Conservation (phyloP, 805 yeast genomes). For the Kluyveromyces starmeri region DNA sequence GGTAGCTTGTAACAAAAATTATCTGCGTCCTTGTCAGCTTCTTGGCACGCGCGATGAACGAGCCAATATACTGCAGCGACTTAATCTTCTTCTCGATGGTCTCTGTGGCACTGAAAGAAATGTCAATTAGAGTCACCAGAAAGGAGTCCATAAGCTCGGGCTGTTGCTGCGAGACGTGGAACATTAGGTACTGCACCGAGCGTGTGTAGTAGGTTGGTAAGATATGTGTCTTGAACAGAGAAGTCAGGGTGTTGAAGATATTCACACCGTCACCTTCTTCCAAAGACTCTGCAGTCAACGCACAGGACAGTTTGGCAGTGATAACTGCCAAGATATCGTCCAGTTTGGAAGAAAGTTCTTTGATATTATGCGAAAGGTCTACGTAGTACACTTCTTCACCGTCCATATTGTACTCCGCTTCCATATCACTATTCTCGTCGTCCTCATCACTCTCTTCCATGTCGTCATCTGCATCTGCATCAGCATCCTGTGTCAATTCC, state of each 20-base stretch:
- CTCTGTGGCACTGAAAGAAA: slow-evolving; percentile 64
- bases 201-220: slow-evolving; percentile 89
- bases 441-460: slow-evolving; percentile 28
- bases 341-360: slow-evolving; percentile 53
- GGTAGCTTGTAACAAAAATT: slow-evolving; percentile 69
- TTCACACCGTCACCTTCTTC: slow-evolving; percentile 56
- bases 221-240: slow-evolving; percentile 72
- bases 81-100: slow-evolving; percentile 70
- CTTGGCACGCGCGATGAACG: slow-evolving; percentile 82
- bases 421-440: slow-evolving; percentile 24
- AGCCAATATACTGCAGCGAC: slow-evolving; percentile 85
- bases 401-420: slow-evolving; percentile 27
- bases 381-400: slow-evolving; percentile 40
- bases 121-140: slow-evolving; percentile 71
- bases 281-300: slow-evolving; percentile 43
- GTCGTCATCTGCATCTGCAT: slow-evolving; percentile 9
- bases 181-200: slow-evolving; percentile 76
- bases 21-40: slow-evolving; percentile 63
- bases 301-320: slow-evolving; percentile 39
- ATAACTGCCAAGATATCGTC: slow-evolving; percentile 60
- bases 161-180: slow-evolving; percentile 72
- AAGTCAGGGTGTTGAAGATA: slow-evolving; percentile 63
- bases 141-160: slow-evolving; percentile 79
- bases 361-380: slow-evolving; percentile 40
- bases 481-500: too few relatives aligned